Evolutionary conservation across 306 rosid genomes (phyloP).

Genomic region (Vicia villosa): DNA sequence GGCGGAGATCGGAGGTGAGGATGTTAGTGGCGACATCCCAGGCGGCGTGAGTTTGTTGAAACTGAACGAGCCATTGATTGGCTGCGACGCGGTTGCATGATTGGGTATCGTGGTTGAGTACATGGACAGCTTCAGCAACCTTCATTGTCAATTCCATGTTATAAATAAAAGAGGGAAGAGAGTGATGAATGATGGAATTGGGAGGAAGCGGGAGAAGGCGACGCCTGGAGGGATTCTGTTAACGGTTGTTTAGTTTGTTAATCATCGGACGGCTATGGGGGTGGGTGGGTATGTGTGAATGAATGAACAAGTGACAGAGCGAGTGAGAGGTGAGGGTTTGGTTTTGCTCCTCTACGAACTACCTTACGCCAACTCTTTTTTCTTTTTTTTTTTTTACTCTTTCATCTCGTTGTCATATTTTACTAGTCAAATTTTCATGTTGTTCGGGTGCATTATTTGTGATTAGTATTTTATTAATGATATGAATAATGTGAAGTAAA

Average conservation of each 20-base stretch:
- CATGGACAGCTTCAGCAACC: constrained; percentile 91
- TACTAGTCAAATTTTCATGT: too few relatives aligned
- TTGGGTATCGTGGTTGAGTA: constrained; percentile 82
- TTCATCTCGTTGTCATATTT: not conserved
- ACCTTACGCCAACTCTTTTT: constrained; percentile 29
- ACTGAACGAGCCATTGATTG: constrained; percentile 97
- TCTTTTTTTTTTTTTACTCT: not conserved
- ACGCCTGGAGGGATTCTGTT: constrained; percentile 50
- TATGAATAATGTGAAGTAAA: too few relatives aligned
- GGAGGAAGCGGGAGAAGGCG: constrained; percentile 39
- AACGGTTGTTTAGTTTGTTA: constrained; percentile 32
- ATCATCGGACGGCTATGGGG: constrained; percentile 50
- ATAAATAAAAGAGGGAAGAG: not conserved
- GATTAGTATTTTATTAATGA: too few relatives aligned
- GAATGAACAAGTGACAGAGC: constrained; percentile 26
- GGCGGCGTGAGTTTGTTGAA: constrained; percentile 92
- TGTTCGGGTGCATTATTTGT: too few relatives aligned
- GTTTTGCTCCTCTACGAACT: constrained; percentile 30
- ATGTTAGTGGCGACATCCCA: constrained; percentile 96
- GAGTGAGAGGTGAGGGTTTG: constrained; percentile 34
- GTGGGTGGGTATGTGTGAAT: not conserved
- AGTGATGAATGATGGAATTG: constrained; percentile 27
- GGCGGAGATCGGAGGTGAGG: constrained; percentile 68
- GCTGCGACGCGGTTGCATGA: constrained; percentile 99
- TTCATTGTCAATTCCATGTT: constrained; percentile 75